Evolutionary conservation across 306 rosid genomes (phyloP).

Genomic region (Castanospermum australe): DNA sequence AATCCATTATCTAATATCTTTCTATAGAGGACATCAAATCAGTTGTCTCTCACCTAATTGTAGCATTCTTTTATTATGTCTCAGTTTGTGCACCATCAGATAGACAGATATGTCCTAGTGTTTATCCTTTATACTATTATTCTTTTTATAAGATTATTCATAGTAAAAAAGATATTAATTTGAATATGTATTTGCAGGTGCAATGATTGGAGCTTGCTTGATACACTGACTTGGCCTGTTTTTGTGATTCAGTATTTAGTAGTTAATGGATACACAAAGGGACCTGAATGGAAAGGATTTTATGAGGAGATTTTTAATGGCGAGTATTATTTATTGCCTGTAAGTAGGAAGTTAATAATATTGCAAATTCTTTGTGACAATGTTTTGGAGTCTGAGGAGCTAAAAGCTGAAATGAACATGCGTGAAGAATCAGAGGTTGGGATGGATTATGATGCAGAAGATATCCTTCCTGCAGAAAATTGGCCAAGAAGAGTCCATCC

Average conservation of each 20-base stretch:
- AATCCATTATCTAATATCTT: neutral
- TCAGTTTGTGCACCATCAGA: neutral
- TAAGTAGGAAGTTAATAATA: constrained; percentile 65
- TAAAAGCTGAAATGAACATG: constrained; percentile 69
- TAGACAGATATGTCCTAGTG: neutral
- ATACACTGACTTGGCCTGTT: constrained; percentile 87
- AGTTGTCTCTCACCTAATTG: neutral
- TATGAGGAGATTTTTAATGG: constrained; percentile 55
- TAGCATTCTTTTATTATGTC: neutral
- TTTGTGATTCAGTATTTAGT: constrained; percentile 70
- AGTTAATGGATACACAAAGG: constrained; percentile 57
- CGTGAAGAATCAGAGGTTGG: constrained; percentile 87
- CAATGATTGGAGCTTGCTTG: constrained; percentile 84
- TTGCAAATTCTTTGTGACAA: constrained; percentile 85
- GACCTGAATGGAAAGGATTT: constrained; percentile 72
- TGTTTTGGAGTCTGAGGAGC: constrained; percentile 68
- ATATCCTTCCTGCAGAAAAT: constrained; percentile 46
- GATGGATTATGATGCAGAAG: constrained; percentile 66
- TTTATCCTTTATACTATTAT: neutral
- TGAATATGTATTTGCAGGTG: constrained; percentile 49
- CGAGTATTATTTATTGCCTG: constrained; percentile 75
- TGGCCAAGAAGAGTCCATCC: constrained; percentile 78
- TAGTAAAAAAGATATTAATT: neutral
- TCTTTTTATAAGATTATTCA: neutral
- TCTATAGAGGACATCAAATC: neutral